phyloP scores from a whole-genome alignment of 176 grass and related monocot species.

The Dendrocalamus sinicus region DNA sequence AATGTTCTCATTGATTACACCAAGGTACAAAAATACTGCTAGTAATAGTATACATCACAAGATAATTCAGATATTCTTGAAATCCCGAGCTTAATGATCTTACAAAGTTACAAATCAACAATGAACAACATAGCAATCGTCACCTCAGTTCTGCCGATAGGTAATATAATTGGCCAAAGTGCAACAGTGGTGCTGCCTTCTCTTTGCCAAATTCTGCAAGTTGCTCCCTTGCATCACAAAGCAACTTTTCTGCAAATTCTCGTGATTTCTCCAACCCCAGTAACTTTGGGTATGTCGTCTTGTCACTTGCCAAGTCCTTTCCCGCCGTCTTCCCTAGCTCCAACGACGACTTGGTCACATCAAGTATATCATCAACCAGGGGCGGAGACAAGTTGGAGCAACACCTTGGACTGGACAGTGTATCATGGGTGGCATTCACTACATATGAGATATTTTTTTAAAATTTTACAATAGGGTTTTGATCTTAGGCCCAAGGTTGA shows the following conservation, averaged over 20 bases:
- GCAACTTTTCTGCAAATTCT: conserved; percentile 70
- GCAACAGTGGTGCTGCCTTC: conserved; percentile 70
- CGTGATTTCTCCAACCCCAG: conserved; percentile 68
- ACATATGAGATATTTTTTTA: too few relatives aligned
- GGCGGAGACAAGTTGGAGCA: too few relatives aligned
- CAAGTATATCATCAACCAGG: conserved; percentile 91
- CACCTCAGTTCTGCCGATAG: conserved; percentile 68
- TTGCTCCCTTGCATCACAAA: conserved; percentile 59
- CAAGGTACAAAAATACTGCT: conserved; percentile 44
- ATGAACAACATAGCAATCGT: conserved; percentile 40
- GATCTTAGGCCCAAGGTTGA: too few relatives aligned
- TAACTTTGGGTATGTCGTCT: conserved; percentile 82
- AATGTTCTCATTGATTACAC: conserved; percentile 38
- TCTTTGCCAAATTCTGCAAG: conserved; percentile 62
- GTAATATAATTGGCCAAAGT: conserved; percentile 84
- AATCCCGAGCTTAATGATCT: conserved; percentile 34
- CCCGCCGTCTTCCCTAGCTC: conserved; percentile 81
- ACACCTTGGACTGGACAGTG: too few relatives aligned
- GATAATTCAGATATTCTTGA: conserved; percentile 34
- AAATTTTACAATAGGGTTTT: too few relatives aligned
- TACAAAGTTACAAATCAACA: conserved; percentile 40
- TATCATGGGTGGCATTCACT: too few relatives aligned
- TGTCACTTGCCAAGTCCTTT: conserved; percentile 84
- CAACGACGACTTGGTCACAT: conserved; percentile 75
- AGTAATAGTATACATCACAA: conserved; percentile 44